Conservation (phyloP, 805 yeast species). For the Starmera dryadoides region DNA sequence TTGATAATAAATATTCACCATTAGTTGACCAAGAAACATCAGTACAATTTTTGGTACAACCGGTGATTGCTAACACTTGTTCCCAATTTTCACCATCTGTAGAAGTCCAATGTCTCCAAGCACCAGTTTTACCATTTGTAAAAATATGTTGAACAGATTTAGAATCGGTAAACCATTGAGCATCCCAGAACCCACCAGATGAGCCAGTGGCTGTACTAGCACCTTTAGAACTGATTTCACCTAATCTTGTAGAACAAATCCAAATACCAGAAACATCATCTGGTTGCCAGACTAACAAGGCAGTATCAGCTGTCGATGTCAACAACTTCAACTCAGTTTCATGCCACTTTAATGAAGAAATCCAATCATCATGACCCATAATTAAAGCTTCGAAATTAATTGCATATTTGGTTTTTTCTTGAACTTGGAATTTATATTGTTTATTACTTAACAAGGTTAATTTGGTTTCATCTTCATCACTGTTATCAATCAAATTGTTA, state of each 20-base stretch:
- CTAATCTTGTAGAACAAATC: slow-evolving; percentile 75
- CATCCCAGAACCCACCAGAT: slow-evolving; percentile 63
- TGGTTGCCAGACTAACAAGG: slow-evolving; percentile 90
- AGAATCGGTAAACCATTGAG: slow-evolving; percentile 56
- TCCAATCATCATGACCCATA: slow-evolving; percentile 99
- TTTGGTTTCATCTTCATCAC: slow-evolving; percentile 46
- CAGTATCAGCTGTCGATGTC: slow-evolving; percentile 89
- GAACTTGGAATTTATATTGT: slow-evolving; percentile 51
- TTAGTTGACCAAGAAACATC: slow-evolving; percentile 69
- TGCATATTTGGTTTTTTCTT: slow-evolving; percentile 35
- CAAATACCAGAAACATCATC: slow-evolving; percentile 84
- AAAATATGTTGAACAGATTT: slow-evolving; percentile 43
- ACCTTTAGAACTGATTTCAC: slow-evolving; percentile 92
- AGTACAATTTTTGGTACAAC: slow-evolving; percentile 67
- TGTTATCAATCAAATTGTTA: slow-evolving; percentile 47
- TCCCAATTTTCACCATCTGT: slow-evolving; percentile 31
- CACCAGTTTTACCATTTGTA: slow-evolving; percentile 88
- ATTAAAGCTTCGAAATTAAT: slow-evolving; percentile 86
- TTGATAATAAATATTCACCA: slow-evolving; percentile 63
- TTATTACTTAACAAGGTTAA: slow-evolving; percentile 60
- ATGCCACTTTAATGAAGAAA: slow-evolving; percentile 79
- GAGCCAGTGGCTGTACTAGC: slow-evolving; percentile 98
- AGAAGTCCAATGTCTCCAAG: slow-evolving; percentile 71
- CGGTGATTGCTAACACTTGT: slow-evolving; percentile 57
- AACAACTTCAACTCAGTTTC: slow-evolving; percentile 46